phyloP scores from a whole-genome alignment of 441 rosid genomes.

The Kokia cookei region DNA sequence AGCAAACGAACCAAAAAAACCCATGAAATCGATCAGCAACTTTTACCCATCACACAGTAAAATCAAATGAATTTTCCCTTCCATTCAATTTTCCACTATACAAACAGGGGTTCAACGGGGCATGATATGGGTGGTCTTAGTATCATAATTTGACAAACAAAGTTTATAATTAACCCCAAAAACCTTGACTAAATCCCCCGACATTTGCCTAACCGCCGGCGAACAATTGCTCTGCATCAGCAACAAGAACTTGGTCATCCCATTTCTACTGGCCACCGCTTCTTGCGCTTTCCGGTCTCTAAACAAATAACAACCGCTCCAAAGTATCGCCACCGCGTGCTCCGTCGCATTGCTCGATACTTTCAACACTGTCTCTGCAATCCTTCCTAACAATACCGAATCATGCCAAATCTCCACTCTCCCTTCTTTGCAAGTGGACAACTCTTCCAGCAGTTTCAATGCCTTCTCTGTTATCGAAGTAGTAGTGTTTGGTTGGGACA shows the following conservation, averaged over 20 bases:
- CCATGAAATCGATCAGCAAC: too few relatives aligned
- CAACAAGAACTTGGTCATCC: constrained; percentile 62
- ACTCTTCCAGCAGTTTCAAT: constrained; percentile 48
- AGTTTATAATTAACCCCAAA: constrained; percentile 45
- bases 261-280: constrained; percentile 55
- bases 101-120: constrained; percentile 44
- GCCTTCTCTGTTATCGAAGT: constrained; percentile 51
- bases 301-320: constrained; percentile 64
- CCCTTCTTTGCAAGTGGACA: constrained; percentile 56
- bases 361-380: constrained; percentile 56
- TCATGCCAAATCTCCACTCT: constrained; percentile 41
- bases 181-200: constrained; percentile 59
- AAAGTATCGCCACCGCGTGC: constrained; percentile 66
- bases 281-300: constrained; percentile 55
- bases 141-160: constrained; percentile 58
- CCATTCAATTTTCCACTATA: neutral
- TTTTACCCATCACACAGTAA: too few relatives aligned
- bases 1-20: neutral
- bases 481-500: constrained; percentile 24
- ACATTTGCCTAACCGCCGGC: constrained; percentile 62
- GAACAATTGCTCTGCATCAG: constrained; percentile 85
- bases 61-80: too few relatives aligned
- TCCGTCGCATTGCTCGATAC: constrained; percentile 69
- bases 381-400: constrained; percentile 41
- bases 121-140: constrained; percentile 84